Base-by-base conservation (phyloP, 2,329 filamentous ascomycete species). In the Pseudopyrenochaeta lycopersici region DNA sequence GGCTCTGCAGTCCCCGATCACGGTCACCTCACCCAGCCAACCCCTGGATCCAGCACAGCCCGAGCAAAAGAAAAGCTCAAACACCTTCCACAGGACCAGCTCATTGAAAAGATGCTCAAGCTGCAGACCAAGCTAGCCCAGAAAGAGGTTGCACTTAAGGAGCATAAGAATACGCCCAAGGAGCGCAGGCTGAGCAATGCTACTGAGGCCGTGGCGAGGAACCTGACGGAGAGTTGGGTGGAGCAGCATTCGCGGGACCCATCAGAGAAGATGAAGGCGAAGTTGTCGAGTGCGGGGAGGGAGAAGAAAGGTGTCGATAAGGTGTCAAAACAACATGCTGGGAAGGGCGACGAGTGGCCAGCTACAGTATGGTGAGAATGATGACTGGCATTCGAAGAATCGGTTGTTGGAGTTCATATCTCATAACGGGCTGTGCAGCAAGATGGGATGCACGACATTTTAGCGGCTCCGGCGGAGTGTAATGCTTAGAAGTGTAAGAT, bases 11-110 rank as follows among this genome's bases (percentile, higher is more conserved):
- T 56, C 10, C 36, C 36, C 9, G 30, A 44, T 20, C 38, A 18
- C 5, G 35, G 29, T 29, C 15, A 33, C 15, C 31, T 27, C 32
- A 43, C 44, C n/a, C 15, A n/a, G 17, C 21, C 17, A 17, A 39
- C 18, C 23, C 48, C 35, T 15, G 23, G 10, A 3, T 36, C 27
- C 14, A n/a, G 21, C 14, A 21, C 12, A 2, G 29, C 31, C 1
- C 43, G 42, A 18, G 35, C 55, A 45, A 54, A 60, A 10, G 52
- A 62, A 31, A 50, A 58, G 43, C 51, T 70, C 23, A 54, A 66
- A 54, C 54, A 60, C 14, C 15, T 76, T 41, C 64, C 69, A 12
- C 75, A 72, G 11, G 56, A 59, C 5, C 49, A 56, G 12, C 14
- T 65, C 3, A 52, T 64, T 20, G 50, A 54, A 20, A 55, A 51